phyloP scores from a whole-genome alignment of 2,329 filamentous ascomycete genomes.

The Fusarium fracticaudum region DNA sequence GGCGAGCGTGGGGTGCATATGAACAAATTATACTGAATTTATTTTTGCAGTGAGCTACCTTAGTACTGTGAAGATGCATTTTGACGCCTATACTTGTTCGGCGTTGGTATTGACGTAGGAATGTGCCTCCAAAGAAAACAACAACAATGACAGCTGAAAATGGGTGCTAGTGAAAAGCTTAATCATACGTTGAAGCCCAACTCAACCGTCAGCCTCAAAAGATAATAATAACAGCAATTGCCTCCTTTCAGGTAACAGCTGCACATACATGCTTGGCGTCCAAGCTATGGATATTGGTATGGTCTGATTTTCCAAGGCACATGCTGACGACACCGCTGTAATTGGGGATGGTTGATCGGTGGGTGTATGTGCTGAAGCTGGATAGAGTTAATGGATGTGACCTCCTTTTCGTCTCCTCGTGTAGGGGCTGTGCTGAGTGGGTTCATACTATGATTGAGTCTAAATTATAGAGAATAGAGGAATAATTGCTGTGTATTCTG shows the following conservation, averaged over 20 bases:
- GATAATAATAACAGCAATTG: not conserved
- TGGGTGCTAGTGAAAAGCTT: not conserved
- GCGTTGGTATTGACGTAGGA: not conserved
- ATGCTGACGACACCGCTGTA: slow-evolving; percentile 30
- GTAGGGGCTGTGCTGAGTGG: not conserved
- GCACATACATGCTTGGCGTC: slow-evolving; percentile 38
- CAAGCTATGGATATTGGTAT: slow-evolving; percentile 37
- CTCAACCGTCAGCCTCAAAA: slow-evolving; percentile 19
- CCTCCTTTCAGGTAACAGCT: slow-evolving; percentile 1
- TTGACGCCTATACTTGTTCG: not conserved
- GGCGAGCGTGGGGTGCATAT: slow-evolving; percentile 1
- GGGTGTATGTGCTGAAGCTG: not conserved
- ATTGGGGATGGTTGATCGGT: slow-evolving; percentile 18
- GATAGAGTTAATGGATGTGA: not conserved
- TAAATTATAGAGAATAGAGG: not conserved
- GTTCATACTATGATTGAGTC: not conserved
- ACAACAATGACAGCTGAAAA: not conserved
- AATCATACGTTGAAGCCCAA: slow-evolving; percentile 11
- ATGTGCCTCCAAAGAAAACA: not conserved
- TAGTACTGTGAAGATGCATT: not conserved
- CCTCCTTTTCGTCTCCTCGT: not conserved
- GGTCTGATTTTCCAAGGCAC: slow-evolving; percentile 39
- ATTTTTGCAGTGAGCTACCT: not conserved
- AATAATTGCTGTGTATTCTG: not conserved
- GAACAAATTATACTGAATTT: not conserved